Base-by-base conservation (phyloP, 2,329 filamentous ascomycete genomes). In the Neonectria ditissima region DNA sequence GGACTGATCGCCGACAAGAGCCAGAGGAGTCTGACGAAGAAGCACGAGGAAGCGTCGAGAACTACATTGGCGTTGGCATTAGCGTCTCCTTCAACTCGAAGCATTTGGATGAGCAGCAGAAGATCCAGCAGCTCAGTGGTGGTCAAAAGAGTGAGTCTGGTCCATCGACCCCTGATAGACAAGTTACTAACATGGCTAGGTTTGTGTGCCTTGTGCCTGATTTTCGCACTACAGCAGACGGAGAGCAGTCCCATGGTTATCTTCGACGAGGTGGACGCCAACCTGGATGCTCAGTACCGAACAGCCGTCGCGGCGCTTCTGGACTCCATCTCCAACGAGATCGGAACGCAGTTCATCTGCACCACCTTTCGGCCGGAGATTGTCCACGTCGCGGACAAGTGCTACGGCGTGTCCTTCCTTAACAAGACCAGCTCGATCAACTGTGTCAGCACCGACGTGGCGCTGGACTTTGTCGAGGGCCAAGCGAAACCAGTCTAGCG, bases 81-180 rank as follows among this genome's bases (percentile, higher is more conserved):
- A 95, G 92, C 74, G 96, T 99, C 41, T 97, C 94, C 59, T 99
- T 99, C 86, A 99, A 99, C 83, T 97, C 93, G 71, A 97, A 97
- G 80, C 92, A 97, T 69, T 81, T 87, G 70, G 96, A 99, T 73
- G 96, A 99, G 76, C 96, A 99, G 80, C 96, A 99, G 78, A 92
- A 94, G 66, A 98, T 99, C 73, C 94, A 97, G 80, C 96, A 99
- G 79, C 88, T 99, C 67, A 97, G 92, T 72, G 96, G 96, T 83
- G 96, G 96, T 32, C 96, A 99, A 76, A 99, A 99, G 87, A 97
- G 93, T 94, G 81, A 85, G 90, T 82, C 30, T 20, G 10, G n/a
- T 50, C 6, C 30, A 5, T 4, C 1, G 3, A 20, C n/a, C 8
- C 18, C 7, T 45, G 24, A 30, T 4, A 8, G 20, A 30, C 6